Evolutionary conservation across 305 asterid genomes (phyloP), one percentile per base, ranked within the genome.

Genomic region (Solanum hybrid): DNA sequence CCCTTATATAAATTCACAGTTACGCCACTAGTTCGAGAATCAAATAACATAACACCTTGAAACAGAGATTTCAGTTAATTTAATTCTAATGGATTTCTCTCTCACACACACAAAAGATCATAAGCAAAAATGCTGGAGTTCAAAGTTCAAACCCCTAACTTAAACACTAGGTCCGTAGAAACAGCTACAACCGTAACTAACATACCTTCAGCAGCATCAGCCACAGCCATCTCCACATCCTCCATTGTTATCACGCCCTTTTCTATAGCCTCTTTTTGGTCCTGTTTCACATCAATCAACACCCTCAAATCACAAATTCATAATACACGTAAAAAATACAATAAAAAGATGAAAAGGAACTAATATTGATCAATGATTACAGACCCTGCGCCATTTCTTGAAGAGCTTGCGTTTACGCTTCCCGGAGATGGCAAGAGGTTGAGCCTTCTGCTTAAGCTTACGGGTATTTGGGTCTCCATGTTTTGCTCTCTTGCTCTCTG

Each of bases 331-430:
- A 27, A 78, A 34, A 34, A 71, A 29, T 17, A 29, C 13, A n/a
- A 34, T 19, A 22, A 85, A 92, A 66, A 34, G 29, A 66, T 27
- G 1, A 27, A 29, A 79, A 60, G 38, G 3, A 19, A 12, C 10
- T 2, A 77, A 79, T 27, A 27, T 3, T 17, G 29, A 38, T 66
- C 2, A 22, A 12, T 2, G 86, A 45, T 4, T 42, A 88, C 91
- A 8, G 24, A 96, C 99, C 98, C 97, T 93, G 86, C 98, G 98
- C 98, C 98, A 94, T 92, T 95, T 97, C 90, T 94, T 96, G 73
- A 94, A 93, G 87, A 95, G 91, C 94, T 97, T 97, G 93, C 96
- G 98, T 91, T 96, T 92, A 35, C 98, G 98, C 95, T 97, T 97
- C 90, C 99, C 99, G 91, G 99, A 97, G 91, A 97, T 42, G 80